Evolutionary conservation across 371 early-diverging fungal species (phyloP).

Genomic region (Mortierella sp.): DNA sequence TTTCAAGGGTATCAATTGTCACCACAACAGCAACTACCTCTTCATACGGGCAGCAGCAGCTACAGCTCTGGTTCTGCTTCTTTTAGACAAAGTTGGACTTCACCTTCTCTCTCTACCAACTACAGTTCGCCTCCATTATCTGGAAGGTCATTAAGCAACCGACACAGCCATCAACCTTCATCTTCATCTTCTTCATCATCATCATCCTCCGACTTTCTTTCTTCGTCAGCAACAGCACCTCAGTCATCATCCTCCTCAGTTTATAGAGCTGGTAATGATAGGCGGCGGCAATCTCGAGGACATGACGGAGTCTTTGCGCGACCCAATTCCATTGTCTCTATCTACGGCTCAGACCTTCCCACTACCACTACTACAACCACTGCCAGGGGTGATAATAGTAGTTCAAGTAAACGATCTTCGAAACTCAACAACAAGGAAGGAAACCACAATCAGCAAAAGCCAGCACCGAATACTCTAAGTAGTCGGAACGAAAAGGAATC

Average conservation of each 20-base stretch:
- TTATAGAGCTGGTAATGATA: background rate
- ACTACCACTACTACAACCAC: too few relatives aligned
- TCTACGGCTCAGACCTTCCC: background rate
- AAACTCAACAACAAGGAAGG: background rate
- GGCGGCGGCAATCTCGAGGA: background rate
- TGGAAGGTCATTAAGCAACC: background rate
- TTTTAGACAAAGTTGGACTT: background rate
- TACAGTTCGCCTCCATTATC: background rate
- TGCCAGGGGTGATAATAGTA: background rate
- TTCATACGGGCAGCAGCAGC: too few relatives aligned
- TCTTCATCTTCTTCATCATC: slow-evolving; percentile 4
- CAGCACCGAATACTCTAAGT: background rate
- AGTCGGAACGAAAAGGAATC: slow-evolving; percentile 23
- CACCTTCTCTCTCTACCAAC: background rate
- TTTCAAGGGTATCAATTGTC: background rate
- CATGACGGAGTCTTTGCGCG: slow-evolving; percentile 12
- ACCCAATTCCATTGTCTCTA: slow-evolving; percentile 23
- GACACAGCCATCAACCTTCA: background rate
- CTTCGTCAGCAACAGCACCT: background rate
- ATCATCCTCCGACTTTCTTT: background rate
- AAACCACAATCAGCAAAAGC: background rate
- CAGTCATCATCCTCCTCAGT: background rate
- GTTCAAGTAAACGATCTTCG: background rate
- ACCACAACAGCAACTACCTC: too few relatives aligned
- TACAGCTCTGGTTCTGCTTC: background rate